Conservation (phyloP, 352 stramenopile species). For the Pythium phragmiticola region DNA sequence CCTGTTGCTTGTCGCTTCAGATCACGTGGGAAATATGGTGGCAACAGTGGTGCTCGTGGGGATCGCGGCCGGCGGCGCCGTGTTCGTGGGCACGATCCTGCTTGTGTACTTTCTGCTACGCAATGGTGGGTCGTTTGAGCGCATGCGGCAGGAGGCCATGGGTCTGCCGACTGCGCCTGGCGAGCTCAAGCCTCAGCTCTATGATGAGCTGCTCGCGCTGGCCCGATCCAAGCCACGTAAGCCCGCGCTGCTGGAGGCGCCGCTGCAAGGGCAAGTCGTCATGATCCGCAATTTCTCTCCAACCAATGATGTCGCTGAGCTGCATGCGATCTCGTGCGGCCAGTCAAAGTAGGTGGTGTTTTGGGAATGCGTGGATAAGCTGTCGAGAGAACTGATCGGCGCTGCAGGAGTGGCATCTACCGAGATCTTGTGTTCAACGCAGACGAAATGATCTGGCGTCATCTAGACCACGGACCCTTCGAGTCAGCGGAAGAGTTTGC, state of each 20-base stretch:
- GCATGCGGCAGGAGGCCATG: conserved; percentile 78
- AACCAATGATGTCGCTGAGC: conserved; percentile 25
- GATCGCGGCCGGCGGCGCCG: conserved; percentile 75
- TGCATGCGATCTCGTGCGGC: conserved; percentile 57
- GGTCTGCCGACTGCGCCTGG: conserved; percentile 53
- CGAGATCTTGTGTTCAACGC: conserved; percentile 58
- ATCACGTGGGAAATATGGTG: conserved; percentile 36
- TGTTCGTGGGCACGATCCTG: conserved; percentile 83
- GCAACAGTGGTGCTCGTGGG: conserved; percentile 56
- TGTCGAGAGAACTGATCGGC: neutral
- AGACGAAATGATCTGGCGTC: conserved; percentile 78
- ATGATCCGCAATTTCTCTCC: conserved; percentile 45
- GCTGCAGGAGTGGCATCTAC: conserved; percentile 53
- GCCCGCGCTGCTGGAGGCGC: conserved; percentile 33
- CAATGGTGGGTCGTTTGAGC: conserved; percentile 84
- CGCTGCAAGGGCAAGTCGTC: conserved; percentile 43
- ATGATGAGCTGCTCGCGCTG: conserved; percentile 80
- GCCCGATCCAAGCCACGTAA: conserved; percentile 38
- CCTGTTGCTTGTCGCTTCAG: neutral
- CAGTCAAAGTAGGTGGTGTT: conserved; percentile 28
- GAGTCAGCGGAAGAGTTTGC: conserved; percentile 35
- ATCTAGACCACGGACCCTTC: conserved; percentile 70
- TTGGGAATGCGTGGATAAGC: too few species aligned
- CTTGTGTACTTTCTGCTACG: conserved; percentile 84
- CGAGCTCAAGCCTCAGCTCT: conserved; percentile 82